A percentile compares a stretch with the other conserved stretches of the same genome.
Conservation (phyloP, 2,329 filamentous ascomycete genomes). For the Cordyceps militaris region DNA sequence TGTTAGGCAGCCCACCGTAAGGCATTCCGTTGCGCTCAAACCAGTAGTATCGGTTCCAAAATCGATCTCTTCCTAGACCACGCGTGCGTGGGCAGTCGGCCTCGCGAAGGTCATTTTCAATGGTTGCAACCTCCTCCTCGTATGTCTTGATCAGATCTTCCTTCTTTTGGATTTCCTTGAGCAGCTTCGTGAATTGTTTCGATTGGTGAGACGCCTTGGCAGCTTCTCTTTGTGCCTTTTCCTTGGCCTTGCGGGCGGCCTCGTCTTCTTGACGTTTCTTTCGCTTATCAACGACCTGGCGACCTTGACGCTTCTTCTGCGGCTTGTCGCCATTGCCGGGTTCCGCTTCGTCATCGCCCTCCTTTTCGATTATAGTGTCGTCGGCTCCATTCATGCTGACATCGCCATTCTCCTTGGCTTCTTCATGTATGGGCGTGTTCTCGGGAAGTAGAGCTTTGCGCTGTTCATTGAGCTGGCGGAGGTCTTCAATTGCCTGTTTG, state of each 20-base stretch:
- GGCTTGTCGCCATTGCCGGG: conserved; percentile 65
- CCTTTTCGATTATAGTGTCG: conserved; percentile 47
- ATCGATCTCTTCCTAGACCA: conserved; percentile 86
- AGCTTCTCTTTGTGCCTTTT: conserved; percentile 61
- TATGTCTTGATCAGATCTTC: conserved; percentile 72
- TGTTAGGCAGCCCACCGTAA: conserved; percentile 77
- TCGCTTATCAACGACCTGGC: conserved; percentile 55
- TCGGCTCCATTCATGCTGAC: conserved; percentile 57
- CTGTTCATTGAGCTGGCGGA: conserved; percentile 64
- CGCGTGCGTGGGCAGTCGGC: conserved; percentile 88
- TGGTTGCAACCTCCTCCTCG: conserved; percentile 75
- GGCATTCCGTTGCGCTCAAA: conserved; percentile 99
- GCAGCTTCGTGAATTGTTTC: conserved; percentile 79
- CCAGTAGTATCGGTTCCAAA: conserved; percentile 99
- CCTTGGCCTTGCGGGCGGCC: conserved; percentile 66
- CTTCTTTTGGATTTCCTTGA: conserved; percentile 85
- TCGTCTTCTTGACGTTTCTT: conserved; percentile 73
- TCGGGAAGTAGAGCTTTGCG: conserved; percentile 66
- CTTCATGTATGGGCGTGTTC: conserved; percentile 56
- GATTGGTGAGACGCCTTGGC: conserved; percentile 61
- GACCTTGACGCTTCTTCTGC: conserved; percentile 49
- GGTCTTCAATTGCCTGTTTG: conserved; percentile 61
- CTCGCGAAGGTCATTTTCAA: conserved; percentile 89
- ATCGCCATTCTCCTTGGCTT: conserved; percentile 47
- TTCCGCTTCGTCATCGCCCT: conserved; percentile 46